phyloP scores from a whole-genome alignment of 768 basidiomycete genomes.

The Sistotremastrum suecicum region DNA sequence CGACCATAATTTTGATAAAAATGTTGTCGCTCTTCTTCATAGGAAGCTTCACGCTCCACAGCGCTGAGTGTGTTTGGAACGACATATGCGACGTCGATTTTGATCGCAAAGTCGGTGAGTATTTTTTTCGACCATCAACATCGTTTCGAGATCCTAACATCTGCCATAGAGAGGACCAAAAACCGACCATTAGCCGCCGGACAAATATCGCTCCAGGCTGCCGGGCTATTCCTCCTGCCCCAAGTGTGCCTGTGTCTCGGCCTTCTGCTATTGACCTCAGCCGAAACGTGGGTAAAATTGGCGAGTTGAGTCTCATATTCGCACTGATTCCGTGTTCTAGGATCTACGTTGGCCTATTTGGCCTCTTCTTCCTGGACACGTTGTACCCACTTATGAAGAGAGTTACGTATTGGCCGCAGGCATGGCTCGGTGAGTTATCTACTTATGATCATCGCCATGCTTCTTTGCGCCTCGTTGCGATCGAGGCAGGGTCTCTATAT shows the following conservation, averaged over 20 bases:
- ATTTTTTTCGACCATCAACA: not conserved
- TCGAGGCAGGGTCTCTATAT: slow-evolving; percentile 25
- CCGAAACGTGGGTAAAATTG: not conserved
- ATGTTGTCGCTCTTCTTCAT: not conserved
- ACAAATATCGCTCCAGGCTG: slow-evolving; percentile 8
- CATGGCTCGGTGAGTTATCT: slow-evolving; percentile 32
- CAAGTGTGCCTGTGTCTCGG: slow-evolving; percentile 3
- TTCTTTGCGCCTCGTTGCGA: slow-evolving; percentile 34
- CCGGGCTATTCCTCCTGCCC: slow-evolving; percentile 3
- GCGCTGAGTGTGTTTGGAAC: slow-evolving; percentile 7
- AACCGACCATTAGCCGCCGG: slow-evolving; percentile 10
- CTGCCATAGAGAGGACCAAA: slow-evolving; percentile 9
- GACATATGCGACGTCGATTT: slow-evolving; percentile 7
- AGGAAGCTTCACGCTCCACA: slow-evolving; percentile 2
- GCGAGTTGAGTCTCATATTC: not conserved
- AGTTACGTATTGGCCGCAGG: slow-evolving; percentile 46
- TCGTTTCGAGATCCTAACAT: too few relatives aligned
- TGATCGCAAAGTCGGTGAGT: slow-evolving; percentile 7
- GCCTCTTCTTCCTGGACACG: slow-evolving; percentile 10
- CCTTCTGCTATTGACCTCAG: not conserved
- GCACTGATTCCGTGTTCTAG: slow-evolving; percentile 1
- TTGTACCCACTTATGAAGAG: slow-evolving; percentile 41
- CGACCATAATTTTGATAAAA: too few relatives aligned
- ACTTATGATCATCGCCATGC: slow-evolving; percentile 28
- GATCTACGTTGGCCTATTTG: slow-evolving; percentile 9